Evolutionary conservation across 768 basidiomycete species (phyloP).

Genomic region (Boletus fagicola): DNA sequence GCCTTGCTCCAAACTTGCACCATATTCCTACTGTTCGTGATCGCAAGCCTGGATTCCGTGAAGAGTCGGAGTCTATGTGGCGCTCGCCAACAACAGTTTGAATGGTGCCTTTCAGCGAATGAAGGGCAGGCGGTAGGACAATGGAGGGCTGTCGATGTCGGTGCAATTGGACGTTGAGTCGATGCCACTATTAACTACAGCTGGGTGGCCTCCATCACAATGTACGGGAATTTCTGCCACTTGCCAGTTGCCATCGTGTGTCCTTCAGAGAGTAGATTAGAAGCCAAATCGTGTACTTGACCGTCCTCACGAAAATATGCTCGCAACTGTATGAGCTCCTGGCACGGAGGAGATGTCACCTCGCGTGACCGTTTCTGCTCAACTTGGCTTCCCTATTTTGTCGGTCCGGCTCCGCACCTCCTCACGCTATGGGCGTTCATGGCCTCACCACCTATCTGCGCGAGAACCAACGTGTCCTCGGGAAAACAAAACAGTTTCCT

Average conservation of each 20-base stretch:
- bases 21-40: neutral
- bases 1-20: neutral
- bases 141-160: constrained; percentile 1
- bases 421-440: constrained; percentile 38
- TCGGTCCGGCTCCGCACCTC: neutral
- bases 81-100: neutral
- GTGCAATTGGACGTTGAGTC: neutral
- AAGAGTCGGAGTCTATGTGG: neutral
- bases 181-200: neutral
- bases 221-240: constrained; percentile 2
- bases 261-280: constrained; percentile 2
- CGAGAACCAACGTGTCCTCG: constrained; percentile 42
- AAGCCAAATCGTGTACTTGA: neutral
- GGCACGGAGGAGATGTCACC: too few species aligned
- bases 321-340: neutral
- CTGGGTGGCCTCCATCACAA: constrained; percentile 3
- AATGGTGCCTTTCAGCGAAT: neutral
- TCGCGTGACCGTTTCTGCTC: neutral
- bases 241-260: neutral
- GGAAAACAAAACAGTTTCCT: constrained; percentile 36
- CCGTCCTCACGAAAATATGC: neutral
- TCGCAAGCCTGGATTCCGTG: neutral
- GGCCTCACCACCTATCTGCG: constrained; percentile 52
- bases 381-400: constrained; percentile 2
- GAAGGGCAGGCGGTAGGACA: neutral